Conservation (phyloP, 495 filamentous ascomycete genomes). For the Polyplosphaeria fusca region DNA sequence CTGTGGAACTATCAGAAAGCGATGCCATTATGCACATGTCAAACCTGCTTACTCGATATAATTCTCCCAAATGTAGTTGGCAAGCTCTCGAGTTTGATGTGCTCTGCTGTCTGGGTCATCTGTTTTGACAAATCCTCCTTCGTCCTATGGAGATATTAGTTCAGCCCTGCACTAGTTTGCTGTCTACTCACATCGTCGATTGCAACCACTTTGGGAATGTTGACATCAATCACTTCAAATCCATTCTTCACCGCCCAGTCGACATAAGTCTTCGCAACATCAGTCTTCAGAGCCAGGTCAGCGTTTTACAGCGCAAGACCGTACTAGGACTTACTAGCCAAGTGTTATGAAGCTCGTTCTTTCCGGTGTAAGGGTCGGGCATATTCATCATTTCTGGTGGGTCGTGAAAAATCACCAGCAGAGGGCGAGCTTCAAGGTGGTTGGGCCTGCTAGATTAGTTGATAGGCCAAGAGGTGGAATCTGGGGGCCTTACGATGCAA, state of each 20-base stretch:
- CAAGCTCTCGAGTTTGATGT: conserved; percentile 64
- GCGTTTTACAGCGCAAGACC: conserved; percentile 44
- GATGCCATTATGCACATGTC: not conserved
- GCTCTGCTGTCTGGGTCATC: conserved; percentile 16
- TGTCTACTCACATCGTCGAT: conserved; percentile 45
- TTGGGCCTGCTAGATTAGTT: conserved; percentile 42
- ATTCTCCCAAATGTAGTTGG: conserved; percentile 93
- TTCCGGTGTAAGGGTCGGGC: conserved; percentile 65
- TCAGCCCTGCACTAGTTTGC: not conserved
- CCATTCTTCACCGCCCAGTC: conserved; percentile 71
- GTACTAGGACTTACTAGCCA: conserved; percentile 68
- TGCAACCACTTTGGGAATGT: conserved; percentile 22
- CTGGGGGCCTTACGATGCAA: conserved; percentile 64
- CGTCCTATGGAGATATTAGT: conserved; percentile 26
- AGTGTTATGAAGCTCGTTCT: conserved; percentile 74
- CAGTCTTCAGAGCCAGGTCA: conserved; percentile 57
- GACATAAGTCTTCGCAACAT: conserved; percentile 73
- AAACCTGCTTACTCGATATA: conserved; percentile 71
- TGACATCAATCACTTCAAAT: conserved; percentile 84
- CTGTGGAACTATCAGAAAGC: conserved; percentile 39
- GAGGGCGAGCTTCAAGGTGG: conserved; percentile 50
- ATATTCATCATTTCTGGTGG: conserved; percentile 67
- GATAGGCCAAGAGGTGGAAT: conserved; percentile 19
- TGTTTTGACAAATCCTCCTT: conserved; percentile 22
- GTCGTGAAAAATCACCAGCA: conserved; percentile 73